Evolutionary conservation across 768 basidiomycete species (phyloP).

Genomic region (Russula brevipes): DNA sequence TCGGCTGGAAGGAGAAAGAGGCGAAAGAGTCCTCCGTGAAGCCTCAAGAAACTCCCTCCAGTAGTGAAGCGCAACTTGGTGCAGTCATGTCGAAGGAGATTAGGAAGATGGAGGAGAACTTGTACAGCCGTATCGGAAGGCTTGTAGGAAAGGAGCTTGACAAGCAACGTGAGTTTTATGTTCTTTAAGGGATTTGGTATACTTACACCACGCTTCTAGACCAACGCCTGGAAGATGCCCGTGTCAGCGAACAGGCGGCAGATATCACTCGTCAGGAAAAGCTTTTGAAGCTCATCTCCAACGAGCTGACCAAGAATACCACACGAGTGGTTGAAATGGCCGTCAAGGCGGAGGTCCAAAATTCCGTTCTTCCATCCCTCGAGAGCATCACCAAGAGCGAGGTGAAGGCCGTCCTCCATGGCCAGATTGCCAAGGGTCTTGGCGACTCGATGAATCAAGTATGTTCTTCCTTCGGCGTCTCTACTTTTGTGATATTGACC

Average conservation of each 20-base stretch:
- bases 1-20: slow-evolving; percentile 56
- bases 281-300: slow-evolving; percentile 83
- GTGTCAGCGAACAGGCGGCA: slow-evolving; percentile 69
- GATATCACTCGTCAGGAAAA: slow-evolving; percentile 85
- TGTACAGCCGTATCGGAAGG: slow-evolving; percentile 72
- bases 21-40: slow-evolving; percentile 42
- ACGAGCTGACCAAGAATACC: slow-evolving; percentile 80
- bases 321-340: slow-evolving; percentile 87
- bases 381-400: slow-evolving; percentile 79
- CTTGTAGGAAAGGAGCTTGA: slow-evolving; percentile 84
- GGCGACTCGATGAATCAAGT: slow-evolving; percentile 72
- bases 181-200: slow-evolving; percentile 8
- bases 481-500: slow-evolving; percentile 8
- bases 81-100: slow-evolving; percentile 70
- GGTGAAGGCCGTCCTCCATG: slow-evolving; percentile 71
- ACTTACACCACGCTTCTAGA: slow-evolving; percentile 41
- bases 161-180: slow-evolving; percentile 65
- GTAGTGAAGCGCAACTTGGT: slow-evolving; percentile 49
- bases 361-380: slow-evolving; percentile 74
- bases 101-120: slow-evolving; percentile 73
- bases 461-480: slow-evolving; percentile 22
- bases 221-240: slow-evolving; percentile 77
- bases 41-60: slow-evolving; percentile 30
- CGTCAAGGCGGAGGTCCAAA: slow-evolving; percentile 79
- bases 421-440: slow-evolving; percentile 70